Evolutionary conservation across 805 yeast genomes (phyloP).

Genomic region (Starmerella potacharoeniae): DNA sequence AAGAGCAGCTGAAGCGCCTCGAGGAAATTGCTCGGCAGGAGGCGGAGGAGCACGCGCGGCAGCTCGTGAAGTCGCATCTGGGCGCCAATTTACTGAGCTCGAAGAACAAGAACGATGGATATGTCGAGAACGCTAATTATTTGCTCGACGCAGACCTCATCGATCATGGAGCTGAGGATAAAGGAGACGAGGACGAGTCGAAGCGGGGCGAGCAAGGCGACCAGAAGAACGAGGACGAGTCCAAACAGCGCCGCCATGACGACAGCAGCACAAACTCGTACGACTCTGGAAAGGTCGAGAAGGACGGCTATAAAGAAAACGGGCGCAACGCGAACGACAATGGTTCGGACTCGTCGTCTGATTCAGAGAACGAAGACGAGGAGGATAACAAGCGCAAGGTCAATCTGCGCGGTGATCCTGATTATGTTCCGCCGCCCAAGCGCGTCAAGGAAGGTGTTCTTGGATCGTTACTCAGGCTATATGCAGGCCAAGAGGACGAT

Average conservation of each 20-base stretch:
- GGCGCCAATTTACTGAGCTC: constrained; percentile 2
- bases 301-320: neutral
- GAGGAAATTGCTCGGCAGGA: constrained; percentile 16
- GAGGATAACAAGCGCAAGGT: constrained; percentile 12
- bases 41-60: constrained; percentile 22
- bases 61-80: constrained; percentile 20
- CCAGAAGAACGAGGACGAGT: neutral
- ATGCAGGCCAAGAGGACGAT: constrained; percentile 31
- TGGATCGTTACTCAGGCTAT: constrained; percentile 62
- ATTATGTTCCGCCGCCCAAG: constrained; percentile 47
- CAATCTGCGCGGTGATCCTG: constrained; percentile 29
- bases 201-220: neutral
- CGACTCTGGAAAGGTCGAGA: constrained; percentile 1
- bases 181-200: neutral
- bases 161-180: constrained; percentile 13
- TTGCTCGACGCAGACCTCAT: constrained; percentile 9
- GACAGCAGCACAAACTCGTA: constrained; percentile 1
- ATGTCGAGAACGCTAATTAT: constrained; percentile 15
- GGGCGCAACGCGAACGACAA: neutral
- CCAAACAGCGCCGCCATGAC: neutral
- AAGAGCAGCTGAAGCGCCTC: constrained; percentile 11
- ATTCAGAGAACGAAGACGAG: constrained; percentile 12
- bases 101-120: constrained; percentile 11
- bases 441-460: constrained; percentile 77
- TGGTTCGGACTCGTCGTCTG: constrained; percentile 2